Conservation (phyloP, 768 basidiomycete species). For the Pleurotus salmoneostramineus region DNA sequence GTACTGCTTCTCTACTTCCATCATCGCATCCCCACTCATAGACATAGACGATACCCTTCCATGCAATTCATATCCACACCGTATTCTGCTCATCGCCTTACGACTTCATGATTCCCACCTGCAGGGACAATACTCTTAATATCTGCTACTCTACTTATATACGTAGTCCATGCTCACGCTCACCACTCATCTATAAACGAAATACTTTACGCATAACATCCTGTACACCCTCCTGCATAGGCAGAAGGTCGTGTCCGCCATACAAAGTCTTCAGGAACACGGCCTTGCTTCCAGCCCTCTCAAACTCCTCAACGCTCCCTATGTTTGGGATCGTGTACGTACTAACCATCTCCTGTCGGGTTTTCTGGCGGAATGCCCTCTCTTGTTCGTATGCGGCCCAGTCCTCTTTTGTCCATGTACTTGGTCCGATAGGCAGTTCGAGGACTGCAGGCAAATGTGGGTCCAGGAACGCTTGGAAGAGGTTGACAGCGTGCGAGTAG, state of each 20-base stretch:
- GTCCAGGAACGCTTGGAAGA: constrained; percentile 72
- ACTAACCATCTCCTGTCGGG: constrained; percentile 41
- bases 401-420: constrained; percentile 5
- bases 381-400: constrained; percentile 24
- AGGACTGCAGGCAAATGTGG: constrained; percentile 51
- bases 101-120: not conserved
- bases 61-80: not conserved
- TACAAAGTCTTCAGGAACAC: constrained; percentile 56
- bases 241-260: constrained; percentile 63
- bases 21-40: not conserved
- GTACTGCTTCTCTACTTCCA: not conserved
- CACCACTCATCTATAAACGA: constrained; percentile 2
- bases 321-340: constrained; percentile 48
- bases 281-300: constrained; percentile 40
- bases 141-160: not conserved
- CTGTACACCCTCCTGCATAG: constrained; percentile 68
- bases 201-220: constrained; percentile 50
- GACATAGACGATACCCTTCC: not conserved
- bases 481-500: constrained; percentile 61
- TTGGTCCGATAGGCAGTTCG: constrained; percentile 16
- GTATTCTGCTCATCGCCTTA: not conserved
- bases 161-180: not conserved
- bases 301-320: constrained; percentile 55
- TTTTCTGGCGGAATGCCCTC: constrained; percentile 32
- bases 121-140: not conserved